These are phyloP conservation scores for Cercospora sesami DNA, from an alignment of 2,329 filamentous ascomycete species.

Conservation along the genomic window DNA sequence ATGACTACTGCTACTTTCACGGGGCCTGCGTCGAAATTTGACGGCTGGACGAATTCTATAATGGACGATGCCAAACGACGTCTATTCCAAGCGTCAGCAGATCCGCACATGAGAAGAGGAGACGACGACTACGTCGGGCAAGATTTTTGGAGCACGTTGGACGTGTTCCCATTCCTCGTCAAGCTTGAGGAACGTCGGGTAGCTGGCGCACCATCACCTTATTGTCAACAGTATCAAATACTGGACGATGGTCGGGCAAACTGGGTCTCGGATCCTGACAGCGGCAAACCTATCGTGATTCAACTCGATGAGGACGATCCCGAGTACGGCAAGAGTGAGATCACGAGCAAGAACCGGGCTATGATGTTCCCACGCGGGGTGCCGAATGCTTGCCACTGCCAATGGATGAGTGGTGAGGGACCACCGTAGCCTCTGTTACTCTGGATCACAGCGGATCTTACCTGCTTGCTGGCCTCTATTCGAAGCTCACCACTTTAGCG, in stretches of 20 bases:
- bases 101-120: neutral
- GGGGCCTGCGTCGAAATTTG: slow-evolving; percentile 6
- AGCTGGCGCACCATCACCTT: slow-evolving; percentile 48
- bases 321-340: slow-evolving; percentile 30
- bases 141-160: slow-evolving; percentile 14
- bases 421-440: neutral
- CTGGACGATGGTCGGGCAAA: slow-evolving; percentile 52
- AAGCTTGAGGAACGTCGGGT: slow-evolving; percentile 67
- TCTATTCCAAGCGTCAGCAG: neutral
- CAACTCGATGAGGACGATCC: slow-evolving; percentile 46
- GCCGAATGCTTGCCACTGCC: slow-evolving; percentile 39
- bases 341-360: slow-evolving; percentile 22
- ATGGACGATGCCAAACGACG: slow-evolving; percentile 9
- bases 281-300: slow-evolving; percentile 41
- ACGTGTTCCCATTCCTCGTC: slow-evolving; percentile 54
- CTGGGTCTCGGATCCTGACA: slow-evolving; percentile 37
- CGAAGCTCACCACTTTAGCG: slow-evolving; percentile 6
- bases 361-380: slow-evolving; percentile 25
- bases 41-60: slow-evolving; percentile 3
- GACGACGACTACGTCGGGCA: slow-evolving; percentile 2
- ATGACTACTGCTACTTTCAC: slow-evolving; percentile 11
- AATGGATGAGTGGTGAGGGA: slow-evolving; percentile 37
- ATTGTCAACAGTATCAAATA: slow-evolving; percentile 66
- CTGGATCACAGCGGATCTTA: neutral
- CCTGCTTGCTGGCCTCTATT: neutral